Evolutionary conservation across 176 grass and related monocot genomes (phyloP).

Genomic region (Chloris gayana): DNA sequence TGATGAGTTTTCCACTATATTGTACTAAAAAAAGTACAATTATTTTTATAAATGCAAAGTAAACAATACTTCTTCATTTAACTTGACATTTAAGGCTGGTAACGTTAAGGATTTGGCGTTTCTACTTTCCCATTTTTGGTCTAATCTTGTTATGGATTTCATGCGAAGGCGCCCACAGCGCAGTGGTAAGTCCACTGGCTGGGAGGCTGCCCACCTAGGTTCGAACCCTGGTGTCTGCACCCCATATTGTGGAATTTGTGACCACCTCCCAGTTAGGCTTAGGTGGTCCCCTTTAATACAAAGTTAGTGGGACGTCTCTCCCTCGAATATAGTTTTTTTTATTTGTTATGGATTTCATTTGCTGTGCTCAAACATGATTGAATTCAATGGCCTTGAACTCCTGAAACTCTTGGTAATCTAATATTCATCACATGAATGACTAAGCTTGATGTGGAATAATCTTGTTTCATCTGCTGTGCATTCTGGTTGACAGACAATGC

Average conservation of each 20-base stretch:
- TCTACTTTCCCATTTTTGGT: neutral
- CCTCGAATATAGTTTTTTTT: too few species aligned
- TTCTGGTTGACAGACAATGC: slow-evolving; percentile 46
- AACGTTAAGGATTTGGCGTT: neutral
- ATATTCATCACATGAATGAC: slow-evolving; percentile 1
- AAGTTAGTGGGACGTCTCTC: too few species aligned
- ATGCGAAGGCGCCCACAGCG: too few species aligned
- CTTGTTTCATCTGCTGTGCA: slow-evolving; percentile 17
- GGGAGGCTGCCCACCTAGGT: too few species aligned
- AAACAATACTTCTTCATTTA: neutral
- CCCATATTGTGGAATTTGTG: too few species aligned
- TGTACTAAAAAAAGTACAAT: neutral
- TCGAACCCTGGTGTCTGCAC: too few species aligned
- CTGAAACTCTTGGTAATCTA: neutral
- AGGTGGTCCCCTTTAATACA: too few species aligned
- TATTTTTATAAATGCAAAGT: neutral
- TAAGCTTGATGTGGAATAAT: slow-evolving; percentile 10
- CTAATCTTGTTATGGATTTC: neutral
- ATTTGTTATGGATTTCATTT: neutral
- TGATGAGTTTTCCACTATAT: neutral
- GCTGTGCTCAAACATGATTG: neutral
- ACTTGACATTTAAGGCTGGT: neutral
- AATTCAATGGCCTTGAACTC: neutral
- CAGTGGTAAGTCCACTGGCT: too few species aligned
- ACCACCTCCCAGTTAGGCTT: too few species aligned